These are phyloP conservation scores for Mycena sanguinolenta DNA, from an alignment of 768 basidiomycete genomes.

Conservation along the genomic window DNA sequence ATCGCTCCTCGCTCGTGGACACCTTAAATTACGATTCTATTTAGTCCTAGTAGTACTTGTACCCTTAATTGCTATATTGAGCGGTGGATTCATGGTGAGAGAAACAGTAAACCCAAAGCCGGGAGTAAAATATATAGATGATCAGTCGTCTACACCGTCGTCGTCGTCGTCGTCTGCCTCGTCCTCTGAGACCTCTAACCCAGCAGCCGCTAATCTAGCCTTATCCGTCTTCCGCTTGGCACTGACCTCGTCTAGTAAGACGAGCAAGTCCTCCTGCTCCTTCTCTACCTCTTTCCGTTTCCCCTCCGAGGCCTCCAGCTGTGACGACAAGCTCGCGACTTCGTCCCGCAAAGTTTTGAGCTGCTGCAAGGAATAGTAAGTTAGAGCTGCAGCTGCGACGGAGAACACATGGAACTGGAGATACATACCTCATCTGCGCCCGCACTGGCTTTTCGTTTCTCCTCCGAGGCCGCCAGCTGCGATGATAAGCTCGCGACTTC, in stretches of 20 bases:
- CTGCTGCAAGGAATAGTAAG: constrained; percentile 48
- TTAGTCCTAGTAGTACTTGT: constrained; percentile 5
- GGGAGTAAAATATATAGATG: background rate
- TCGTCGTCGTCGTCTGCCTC: constrained; percentile 83
- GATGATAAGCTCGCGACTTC: constrained; percentile 62
- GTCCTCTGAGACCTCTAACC: constrained; percentile 93
- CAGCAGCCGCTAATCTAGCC: constrained; percentile 75
- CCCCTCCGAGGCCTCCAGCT: constrained; percentile 65
- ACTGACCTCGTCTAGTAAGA: constrained; percentile 92
- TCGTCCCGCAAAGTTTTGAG: constrained; percentile 60
- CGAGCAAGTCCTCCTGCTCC: constrained; percentile 96
- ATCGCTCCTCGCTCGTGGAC: constrained; percentile 7
- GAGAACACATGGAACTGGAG: too few species aligned
- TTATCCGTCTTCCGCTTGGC: constrained; percentile 91
- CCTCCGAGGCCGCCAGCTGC: constrained; percentile 63
- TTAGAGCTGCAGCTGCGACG: background rate
- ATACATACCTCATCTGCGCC: constrained; percentile 37
- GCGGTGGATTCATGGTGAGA: background rate
- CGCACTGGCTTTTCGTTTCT: constrained; percentile 76
- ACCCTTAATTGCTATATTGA: background rate
- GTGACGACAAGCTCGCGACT: constrained; percentile 58
- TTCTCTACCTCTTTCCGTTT: constrained; percentile 89
- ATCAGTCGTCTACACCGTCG: constrained; percentile 54
- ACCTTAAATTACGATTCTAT: constrained; percentile 20
- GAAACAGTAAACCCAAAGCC: too few species aligned